Base-by-base conservation (phyloP, 169 alveolate genomes). In the Eimeria tenella region DNA sequence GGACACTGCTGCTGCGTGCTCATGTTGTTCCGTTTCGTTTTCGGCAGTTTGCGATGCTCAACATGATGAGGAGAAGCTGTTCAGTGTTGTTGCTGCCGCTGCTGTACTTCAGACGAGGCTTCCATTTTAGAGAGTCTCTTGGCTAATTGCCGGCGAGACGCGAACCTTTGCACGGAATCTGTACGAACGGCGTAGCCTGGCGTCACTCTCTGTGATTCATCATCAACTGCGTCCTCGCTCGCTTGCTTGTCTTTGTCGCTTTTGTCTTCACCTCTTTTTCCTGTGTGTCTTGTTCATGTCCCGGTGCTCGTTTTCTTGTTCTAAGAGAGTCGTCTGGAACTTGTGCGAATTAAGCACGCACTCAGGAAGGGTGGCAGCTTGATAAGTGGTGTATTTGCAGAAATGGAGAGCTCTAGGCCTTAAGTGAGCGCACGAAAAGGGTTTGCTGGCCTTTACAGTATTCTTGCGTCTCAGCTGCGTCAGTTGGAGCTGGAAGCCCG, bases 401-500 rank as follows among this genome's bases (percentile, higher is more conserved):
- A 31, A 31, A 31, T 1, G 42, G 42, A 31, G 42, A 31, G 42
- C 42, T 31, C 42, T 31, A 2, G 42, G 42, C 42, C 42, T 31
- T 31, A 31, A 31, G 42, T 31, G 42, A 31, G 42, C 42, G 42
- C 42, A 31, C 42, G 42, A 31, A 31, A 31, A 31, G 0, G 42
- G 42, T 31, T 31, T 2, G 42, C 42, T 31, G 42, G 42, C 42
- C 42, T 31, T 31, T 31, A 31, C 42, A 31, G 65, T 75, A 8
- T 50, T 42, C 42, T 55, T 75, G 50, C 65, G 19, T 52, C 42
- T 17, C 86, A 75, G 86, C 86, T 75, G 86, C 86, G 63, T n/a
- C 86, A 50, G 13, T 50, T 75, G 86, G 86, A 75, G 86, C 86
- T 75, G 86, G 86, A 75, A 5, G 63, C 86, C 49, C 86, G 42